Evolutionary conservation across 2,329 filamentous ascomycete genomes (phyloP), one percentile per base, ranked within the genome.

Genomic region (Aspergillus felis): DNA sequence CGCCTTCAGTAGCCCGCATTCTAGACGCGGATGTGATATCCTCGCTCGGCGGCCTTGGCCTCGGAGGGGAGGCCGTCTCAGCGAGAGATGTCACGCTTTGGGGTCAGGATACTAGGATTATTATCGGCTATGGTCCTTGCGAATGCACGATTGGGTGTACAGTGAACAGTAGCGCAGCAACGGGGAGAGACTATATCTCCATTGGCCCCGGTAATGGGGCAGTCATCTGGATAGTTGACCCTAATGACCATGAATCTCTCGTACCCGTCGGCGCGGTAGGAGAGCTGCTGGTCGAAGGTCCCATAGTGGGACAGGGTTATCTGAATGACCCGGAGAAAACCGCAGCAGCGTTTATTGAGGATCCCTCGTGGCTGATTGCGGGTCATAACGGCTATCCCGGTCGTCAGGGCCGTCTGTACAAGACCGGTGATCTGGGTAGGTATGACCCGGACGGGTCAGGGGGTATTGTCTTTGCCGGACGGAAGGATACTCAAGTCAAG

Each of bases 1-100:
- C 86, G 0, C 81, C 84, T 0, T 78, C 83, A 0, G 78, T 88
- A n/a, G 84, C 84, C 0, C 71, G 76, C 3, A 69, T 80, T 5
- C 56, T 82, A 14, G 70, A 75, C 12, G 68, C 76, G 0, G 66
- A 73, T 52, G 75, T 78, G 7, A 74, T 81, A 8, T 68, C 75
- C 17, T 72, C 71, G 1, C 66, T 82, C 17, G 65, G 73, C 69
- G 57, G 69, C 1, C 64, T 81, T 20, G 71, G 73, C 3, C 70
- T 81, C 8, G 76, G 76, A 29, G 78, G 77, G n/a, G 79, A 81
- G 56, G 74, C 77, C 1, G 71, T 71, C 5, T 74, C 77, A 1
- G 70, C 73, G 0, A 69, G 71, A 46, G 73, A 79, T 51, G 73
- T 77, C 12, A 70, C 66, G 12, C 68, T 72, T 46, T 80, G 78